phyloP scores from a whole-genome alignment of 345 rosid genomes.

The Geranium brycei region DNA sequence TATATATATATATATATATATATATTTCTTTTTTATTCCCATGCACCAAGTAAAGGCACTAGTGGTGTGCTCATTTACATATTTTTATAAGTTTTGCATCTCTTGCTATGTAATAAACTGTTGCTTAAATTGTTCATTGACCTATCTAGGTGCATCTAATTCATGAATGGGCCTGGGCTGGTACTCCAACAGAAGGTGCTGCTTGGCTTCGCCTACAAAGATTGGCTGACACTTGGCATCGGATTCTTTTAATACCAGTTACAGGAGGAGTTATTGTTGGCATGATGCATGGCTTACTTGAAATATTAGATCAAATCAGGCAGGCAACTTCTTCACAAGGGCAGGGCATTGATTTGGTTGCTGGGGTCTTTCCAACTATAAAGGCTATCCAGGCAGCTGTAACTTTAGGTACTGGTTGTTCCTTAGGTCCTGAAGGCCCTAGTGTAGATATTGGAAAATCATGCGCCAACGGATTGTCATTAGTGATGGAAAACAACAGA shows the following conservation, averaged over 20 bases:
- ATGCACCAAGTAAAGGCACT: background rate
- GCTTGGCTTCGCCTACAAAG: conserved; percentile 91
- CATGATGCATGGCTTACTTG: conserved; percentile 94
- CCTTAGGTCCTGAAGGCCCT: conserved; percentile 97
- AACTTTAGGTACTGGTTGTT: conserved; percentile 89
- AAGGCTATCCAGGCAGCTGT: conserved; percentile 96
- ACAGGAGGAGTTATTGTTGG: conserved; percentile 94
- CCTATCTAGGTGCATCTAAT: conserved; percentile 64
- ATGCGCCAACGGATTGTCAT: conserved; percentile 77
- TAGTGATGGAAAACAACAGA: conserved; percentile 94
- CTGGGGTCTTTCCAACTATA: conserved; percentile 67
- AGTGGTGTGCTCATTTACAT: background rate
- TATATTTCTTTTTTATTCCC: no score
- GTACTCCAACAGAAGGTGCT: conserved; percentile 95
- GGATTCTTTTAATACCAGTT: conserved; percentile 81
- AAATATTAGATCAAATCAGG: conserved; percentile 77
- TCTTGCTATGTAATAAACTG: no score
- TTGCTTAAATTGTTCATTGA: no score
- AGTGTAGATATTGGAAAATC: conserved; percentile 98
- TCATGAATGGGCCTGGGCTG: conserved; percentile 99
- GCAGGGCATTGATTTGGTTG: conserved; percentile 70
- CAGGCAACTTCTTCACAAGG: conserved; percentile 56
- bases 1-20: no score
- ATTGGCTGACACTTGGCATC: conserved; percentile 86
- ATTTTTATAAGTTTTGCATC: no score